Evolutionary conservation across 2,329 filamentous ascomycete genomes (phyloP), one percentile per base, ranked within the genome.

Genomic region (Knufia petricola): DNA sequence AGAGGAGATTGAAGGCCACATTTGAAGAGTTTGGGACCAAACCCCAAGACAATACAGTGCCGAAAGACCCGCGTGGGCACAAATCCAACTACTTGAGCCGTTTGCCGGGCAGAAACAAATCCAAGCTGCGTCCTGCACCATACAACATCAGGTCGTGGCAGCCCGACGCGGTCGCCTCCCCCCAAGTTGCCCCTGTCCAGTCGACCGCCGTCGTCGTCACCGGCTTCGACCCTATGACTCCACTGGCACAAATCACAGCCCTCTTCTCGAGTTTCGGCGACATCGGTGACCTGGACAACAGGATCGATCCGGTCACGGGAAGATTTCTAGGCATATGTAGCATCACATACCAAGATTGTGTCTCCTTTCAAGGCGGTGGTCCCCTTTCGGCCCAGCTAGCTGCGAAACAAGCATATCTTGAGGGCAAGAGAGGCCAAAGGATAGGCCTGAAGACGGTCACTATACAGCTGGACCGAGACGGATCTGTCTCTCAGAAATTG

Each of bases 261-360:
- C 77, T 86, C 47, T 94, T 94, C 63, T 79, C 82, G 15, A 79
- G 78, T 2, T 94, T 85, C 67, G 88, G 88, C 46, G 87, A 95
- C 50, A 89, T 98, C 54, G 84, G 84, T 38, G 85, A 89, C 61
- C 84, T 94, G 59, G 88, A 87, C 61, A 95, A 95, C 62, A 90
- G 94, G 64, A 90, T 94, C 60, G 88, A 98, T 65, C 92, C 92
- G 7, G 84, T 89, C 50, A 96, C 89, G 10, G 92, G 92, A 15
- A 92, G 87, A 61, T 94, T 94, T 62, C 76, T 98, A 10, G 92
- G 92, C 10, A 89, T 98, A 63, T 94, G 87, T 56, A 87, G 87
- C 13, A 87, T 98, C 62, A 82, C 84, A 51, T 98, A 94, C 66
- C 82, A 84, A 60, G 90, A 96, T 63, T 79, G 69, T 65, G 68